Conservation (phyloP, 2,329 filamentous ascomycete species). For the Chrysosphaeria jannelii region DNA sequence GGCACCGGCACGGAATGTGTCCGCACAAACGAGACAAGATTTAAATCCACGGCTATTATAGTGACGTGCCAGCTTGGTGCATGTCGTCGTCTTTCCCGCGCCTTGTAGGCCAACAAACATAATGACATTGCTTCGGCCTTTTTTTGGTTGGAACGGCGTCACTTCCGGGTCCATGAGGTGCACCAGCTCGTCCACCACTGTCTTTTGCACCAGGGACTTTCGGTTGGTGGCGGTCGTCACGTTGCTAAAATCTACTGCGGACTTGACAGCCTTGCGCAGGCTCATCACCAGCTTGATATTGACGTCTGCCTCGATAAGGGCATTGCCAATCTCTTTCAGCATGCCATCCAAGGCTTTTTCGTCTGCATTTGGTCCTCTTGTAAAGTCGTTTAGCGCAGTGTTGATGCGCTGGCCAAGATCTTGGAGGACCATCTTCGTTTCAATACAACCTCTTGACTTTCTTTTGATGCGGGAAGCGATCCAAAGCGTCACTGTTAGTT, state of each 20-base stretch:
- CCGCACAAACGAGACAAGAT: conserved; percentile 79
- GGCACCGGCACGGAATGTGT: conserved; percentile 93
- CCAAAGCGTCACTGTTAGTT: too few species aligned
- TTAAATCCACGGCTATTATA: conserved; percentile 87
- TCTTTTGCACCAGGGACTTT: conserved; percentile 91
- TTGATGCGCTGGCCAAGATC: conserved; percentile 97
- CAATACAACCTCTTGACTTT: too few species aligned
- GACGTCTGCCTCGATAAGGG: conserved; percentile 86
- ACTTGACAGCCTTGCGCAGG: conserved; percentile 77
- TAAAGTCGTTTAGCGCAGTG: conserved; percentile 78
- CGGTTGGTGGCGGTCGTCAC: conserved; percentile 82
- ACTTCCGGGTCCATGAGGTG: conserved; percentile 85
- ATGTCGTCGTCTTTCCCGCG: conserved; percentile 92
- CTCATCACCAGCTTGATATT: conserved; percentile 81
- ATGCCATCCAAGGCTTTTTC: conserved; percentile 98
- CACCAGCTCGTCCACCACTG: conserved; percentile 91
- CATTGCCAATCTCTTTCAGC: conserved; percentile 93
- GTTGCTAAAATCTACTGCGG: conserved; percentile 80
- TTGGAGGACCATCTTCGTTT: conserved; percentile 99
- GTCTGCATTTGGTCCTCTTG: conserved; percentile 71
- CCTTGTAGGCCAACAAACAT: conserved; percentile 98
- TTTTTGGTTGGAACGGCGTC: conserved; percentile 88
- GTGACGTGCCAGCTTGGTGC: conserved; percentile 84
- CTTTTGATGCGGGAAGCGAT: too few species aligned
- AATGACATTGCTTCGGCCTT: conserved; percentile 85